phyloP scores from a whole-genome alignment of 148 eudicot genomes.

The Pharnaceum exiguum region DNA sequence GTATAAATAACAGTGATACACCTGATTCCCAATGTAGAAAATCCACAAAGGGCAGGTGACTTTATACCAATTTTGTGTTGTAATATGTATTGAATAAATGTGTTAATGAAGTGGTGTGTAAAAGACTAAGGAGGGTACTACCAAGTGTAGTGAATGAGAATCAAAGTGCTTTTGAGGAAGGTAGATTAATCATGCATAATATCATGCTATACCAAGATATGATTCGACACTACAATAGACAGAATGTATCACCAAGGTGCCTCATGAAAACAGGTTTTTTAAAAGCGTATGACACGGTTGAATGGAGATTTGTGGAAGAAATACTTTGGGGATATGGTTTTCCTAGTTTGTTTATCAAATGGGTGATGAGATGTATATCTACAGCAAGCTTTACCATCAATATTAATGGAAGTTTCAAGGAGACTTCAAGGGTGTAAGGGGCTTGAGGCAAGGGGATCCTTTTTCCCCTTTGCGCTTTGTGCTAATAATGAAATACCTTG shows the following conservation, averaged over 20 bases:
- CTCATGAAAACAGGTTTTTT: neutral
- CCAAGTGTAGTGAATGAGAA: neutral
- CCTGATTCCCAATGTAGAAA: neutral
- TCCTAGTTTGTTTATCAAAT: neutral
- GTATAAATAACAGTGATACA: neutral
- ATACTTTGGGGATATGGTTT: neutral
- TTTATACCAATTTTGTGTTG: neutral
- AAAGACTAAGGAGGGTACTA: neutral
- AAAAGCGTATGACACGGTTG: neutral
- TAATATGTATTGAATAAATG: neutral
- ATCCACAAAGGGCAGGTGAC: neutral
- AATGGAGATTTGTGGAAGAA: neutral
- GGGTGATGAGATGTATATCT: neutral
- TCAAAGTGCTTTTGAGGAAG: neutral
- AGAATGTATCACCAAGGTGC: neutral
- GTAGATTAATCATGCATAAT: neutral
- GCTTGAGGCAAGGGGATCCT: neutral
- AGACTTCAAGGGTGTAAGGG: neutral
- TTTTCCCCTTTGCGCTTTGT: neutral
- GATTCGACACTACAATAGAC: neutral
- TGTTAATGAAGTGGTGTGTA: neutral
- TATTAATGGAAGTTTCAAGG: neutral
- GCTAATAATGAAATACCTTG: neutral
- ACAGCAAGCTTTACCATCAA: neutral
- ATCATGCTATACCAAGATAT: neutral